These are phyloP conservation scores for Linderniella brevidens DNA, from an alignment of 257 asterid genomes.

Conservation along the genomic window DNA sequence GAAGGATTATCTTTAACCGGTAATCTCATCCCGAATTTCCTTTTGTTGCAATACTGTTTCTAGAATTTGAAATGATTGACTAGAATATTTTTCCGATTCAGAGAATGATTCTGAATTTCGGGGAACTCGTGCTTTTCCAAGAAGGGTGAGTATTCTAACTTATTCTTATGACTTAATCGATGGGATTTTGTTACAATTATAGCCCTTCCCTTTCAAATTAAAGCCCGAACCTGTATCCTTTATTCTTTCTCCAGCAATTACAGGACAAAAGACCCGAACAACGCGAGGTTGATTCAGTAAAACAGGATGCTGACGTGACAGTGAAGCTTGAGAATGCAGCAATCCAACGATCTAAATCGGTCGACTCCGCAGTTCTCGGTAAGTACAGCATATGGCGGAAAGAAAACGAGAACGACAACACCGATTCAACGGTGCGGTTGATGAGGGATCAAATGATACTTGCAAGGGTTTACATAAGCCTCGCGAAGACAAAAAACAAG, in stretches of 20 bases:
- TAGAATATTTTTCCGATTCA: slow-evolving; percentile 18
- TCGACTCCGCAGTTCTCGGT: slow-evolving; percentile 89
- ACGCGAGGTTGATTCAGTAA: slow-evolving; percentile 70
- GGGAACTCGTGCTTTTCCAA: slow-evolving; percentile 40
- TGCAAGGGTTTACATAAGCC: slow-evolving; percentile 87
- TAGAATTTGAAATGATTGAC: slow-evolving; percentile 11
- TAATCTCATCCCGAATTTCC: slow-evolving; percentile 13
- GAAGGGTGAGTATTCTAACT: slow-evolving; percentile 53
- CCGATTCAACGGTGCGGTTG: slow-evolving; percentile 82
- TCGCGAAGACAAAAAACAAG: slow-evolving; percentile 67
- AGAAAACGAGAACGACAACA: slow-evolving; percentile 78
- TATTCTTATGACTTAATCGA: not conserved
- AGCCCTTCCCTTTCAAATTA: slow-evolving; percentile 3
- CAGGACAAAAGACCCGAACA: slow-evolving; percentile 67
- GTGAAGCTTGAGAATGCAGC: slow-evolving; percentile 91
- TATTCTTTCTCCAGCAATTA: slow-evolving; percentile 51
- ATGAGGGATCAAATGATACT: slow-evolving; percentile 93
- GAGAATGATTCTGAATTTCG: slow-evolving; percentile 31
- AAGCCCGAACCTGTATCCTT: slow-evolving; percentile 6
- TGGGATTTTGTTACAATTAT: not conserved
- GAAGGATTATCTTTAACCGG: slow-evolving; percentile 30
- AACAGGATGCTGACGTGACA: slow-evolving; percentile 71
- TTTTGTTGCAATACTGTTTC: slow-evolving; percentile 8
- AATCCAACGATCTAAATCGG: slow-evolving; percentile 85
- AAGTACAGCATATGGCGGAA: slow-evolving; percentile 95